Conservation (phyloP, 169 alveolate genomes). For the Fabrea salina region DNA sequence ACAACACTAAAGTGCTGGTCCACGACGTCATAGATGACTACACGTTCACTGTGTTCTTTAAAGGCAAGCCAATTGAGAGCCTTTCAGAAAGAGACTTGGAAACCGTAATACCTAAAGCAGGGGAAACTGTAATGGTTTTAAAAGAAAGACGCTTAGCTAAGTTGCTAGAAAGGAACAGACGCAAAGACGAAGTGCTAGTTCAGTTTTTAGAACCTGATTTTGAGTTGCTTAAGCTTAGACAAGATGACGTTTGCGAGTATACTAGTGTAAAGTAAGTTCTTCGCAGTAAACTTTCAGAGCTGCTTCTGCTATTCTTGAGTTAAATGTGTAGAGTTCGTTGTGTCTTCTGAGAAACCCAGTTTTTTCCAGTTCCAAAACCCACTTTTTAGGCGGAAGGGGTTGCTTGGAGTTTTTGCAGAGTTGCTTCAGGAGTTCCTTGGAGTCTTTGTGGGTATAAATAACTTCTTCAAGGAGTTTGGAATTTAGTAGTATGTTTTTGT, state of each 20-base stretch:
- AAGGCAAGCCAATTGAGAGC: not conserved
- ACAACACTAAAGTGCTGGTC: conserved; percentile 31
- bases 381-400: too few species aligned
- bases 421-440: too few species aligned
- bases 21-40: conserved; percentile 32
- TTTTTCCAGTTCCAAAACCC: too few species aligned
- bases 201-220: not conserved
- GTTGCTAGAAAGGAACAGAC: conserved; percentile 23
- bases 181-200: conserved; percentile 22
- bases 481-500: too few species aligned
- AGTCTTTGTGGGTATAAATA: too few species aligned
- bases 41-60: conserved; percentile 20
- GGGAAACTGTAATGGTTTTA: conserved; percentile 28
- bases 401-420: too few species aligned
- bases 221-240: conserved; percentile 14
- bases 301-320: too few species aligned
- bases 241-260: conserved; percentile 41
- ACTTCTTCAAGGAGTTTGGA: too few species aligned
- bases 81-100: conserved; percentile 39
- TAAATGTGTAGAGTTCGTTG: too few species aligned
- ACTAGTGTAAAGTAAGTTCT: not conserved
- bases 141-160: conserved; percentile 35
- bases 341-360: too few species aligned
- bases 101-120: conserved; percentile 37
- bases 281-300: not conserved